These are phyloP conservation scores for Monosporascus cannonballus DNA, from an alignment of 2,329 filamentous ascomycete species.

Conservation along the genomic window DNA sequence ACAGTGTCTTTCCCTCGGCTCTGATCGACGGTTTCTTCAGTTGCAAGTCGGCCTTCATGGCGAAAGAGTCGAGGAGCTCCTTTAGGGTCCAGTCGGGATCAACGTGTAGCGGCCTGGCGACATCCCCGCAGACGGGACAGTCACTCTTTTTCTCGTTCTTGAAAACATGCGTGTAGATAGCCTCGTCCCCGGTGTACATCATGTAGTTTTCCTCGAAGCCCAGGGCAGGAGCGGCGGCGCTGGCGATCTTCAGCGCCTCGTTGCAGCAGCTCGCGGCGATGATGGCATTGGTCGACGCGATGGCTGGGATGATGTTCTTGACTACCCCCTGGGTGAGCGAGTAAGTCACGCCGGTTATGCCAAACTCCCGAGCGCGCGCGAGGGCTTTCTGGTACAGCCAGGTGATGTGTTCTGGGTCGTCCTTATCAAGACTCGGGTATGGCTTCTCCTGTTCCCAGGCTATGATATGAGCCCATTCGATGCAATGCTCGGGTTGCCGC, in stretches of 20 bases:
- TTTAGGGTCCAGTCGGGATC: slow-evolving; percentile 67
- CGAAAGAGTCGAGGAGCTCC: slow-evolving; percentile 80
- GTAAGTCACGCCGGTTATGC: slow-evolving; percentile 89
- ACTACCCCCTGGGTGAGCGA: slow-evolving; percentile 94
- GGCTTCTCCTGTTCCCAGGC: slow-evolving; percentile 87
- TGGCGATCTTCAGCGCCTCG: slow-evolving; percentile 92
- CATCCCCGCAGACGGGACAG: slow-evolving; percentile 86
- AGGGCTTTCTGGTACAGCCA: slow-evolving; percentile 90
- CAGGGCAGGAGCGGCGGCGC: slow-evolving; percentile 72
- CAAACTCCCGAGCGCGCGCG: slow-evolving; percentile 76
- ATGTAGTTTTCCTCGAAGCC: slow-evolving; percentile 85
- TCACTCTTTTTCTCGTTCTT: slow-evolving; percentile 90
- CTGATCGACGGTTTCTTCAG: slow-evolving; percentile 89
- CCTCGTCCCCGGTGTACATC: slow-evolving; percentile 97
- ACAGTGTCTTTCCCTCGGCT: slow-evolving; percentile 73
- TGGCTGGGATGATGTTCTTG: slow-evolving; percentile 98
- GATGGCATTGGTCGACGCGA: slow-evolving; percentile 95
- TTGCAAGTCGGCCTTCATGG: slow-evolving; percentile 79
- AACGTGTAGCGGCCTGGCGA: slow-evolving; percentile 69
- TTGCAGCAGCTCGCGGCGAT: slow-evolving; percentile 95
- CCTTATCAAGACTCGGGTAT: slow-evolving; percentile 83
- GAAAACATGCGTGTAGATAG: slow-evolving; percentile 96
- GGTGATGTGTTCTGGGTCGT: slow-evolving; percentile 94
- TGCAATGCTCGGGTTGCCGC: slow-evolving; percentile 93
- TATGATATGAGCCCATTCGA: slow-evolving; percentile 98